phyloP scores from a whole-genome alignment of 148 eudicot genomes.

The Rhododendron kiyosumense region DNA sequence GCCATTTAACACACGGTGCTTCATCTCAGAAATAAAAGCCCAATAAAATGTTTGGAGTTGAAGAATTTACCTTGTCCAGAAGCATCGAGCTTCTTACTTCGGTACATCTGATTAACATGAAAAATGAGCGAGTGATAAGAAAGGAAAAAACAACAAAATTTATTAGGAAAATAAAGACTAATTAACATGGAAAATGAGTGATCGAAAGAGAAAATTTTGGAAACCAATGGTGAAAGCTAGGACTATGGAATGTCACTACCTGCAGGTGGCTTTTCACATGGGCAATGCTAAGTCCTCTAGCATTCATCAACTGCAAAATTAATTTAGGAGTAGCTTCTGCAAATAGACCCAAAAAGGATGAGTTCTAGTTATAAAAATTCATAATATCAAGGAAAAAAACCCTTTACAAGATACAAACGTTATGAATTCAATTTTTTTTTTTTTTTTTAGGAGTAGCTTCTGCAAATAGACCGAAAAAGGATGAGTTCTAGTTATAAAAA shows the following conservation, averaged over 20 bases:
- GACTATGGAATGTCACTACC: conserved; percentile 18
- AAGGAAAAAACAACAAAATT: neutral
- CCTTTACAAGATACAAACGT: too few relatives aligned
- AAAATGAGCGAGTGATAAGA: neutral
- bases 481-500: neutral
- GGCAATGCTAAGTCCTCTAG: conserved; percentile 46
- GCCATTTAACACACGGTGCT: neutral
- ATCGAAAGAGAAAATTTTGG: neutral
- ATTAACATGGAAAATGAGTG: neutral
- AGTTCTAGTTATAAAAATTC: neutral
- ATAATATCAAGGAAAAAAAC: too few relatives aligned
- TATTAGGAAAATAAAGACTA: neutral
- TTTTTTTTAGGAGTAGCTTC: conserved; percentile 50
- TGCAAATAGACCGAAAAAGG: conserved; percentile 10
- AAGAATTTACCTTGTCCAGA: conserved; percentile 36
- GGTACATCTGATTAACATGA: conserved; percentile 34
- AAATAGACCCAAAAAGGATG: neutral
- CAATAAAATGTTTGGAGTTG: neutral
- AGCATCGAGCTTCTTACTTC: conserved; percentile 52
- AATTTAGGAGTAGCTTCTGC: conserved; percentile 59
- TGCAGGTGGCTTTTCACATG: conserved; percentile 64
- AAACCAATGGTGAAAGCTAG: neutral
- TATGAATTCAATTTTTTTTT: too few relatives aligned
- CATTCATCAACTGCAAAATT: conserved; percentile 55
- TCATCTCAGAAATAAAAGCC: neutral